Base-by-base conservation (phyloP, 306 rosid genomes). In the Fragaria vesca region DNA sequence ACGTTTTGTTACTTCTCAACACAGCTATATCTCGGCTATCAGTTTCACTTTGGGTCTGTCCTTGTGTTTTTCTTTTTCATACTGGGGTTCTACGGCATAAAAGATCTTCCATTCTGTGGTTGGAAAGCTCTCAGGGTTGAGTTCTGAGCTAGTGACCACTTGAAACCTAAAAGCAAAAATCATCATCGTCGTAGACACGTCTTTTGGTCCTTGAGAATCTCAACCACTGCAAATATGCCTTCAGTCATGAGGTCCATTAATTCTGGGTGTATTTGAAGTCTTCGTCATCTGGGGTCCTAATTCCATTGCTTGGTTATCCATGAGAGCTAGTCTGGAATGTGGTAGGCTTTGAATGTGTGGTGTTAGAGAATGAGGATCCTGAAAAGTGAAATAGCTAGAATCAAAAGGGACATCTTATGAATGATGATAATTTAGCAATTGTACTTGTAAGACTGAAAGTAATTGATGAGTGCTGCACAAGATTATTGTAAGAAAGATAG, bases 21-120 rank as follows among this genome's bases (percentile, higher is more conserved):
- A 32, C 34, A 32, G 34, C 34, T 32, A 32, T 32, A 32, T 32
- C 34, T 32, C 34, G 3, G 34, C 4, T 32, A 32, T 32, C 34
- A 2, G 34, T 32, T 32, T 0, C 34, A 32, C 34, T 32, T 32
- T 32, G 34, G 34, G 34, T 32, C 34, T 32, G 34, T 3, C 34
- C 34, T 32, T 32, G 34, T 32, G 34, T 32, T 32, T 32, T 32
- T 32, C 34, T 32, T 32, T 32, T 3, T 32, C 0, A 32, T 32
- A 32, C 34, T 32, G 34, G 34, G 34, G 32, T 30, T 30, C 32
- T 1, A 30, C 32, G 32, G 32, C 32, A 30, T 30, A 30, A 30
- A 30, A 76, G 13, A 81, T 75, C 66, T 71, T 60, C 84, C 84
- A 69, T 63, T 81, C 67, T 5, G 76, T 75, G 61, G 83, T 75